Evolutionary conservation across 2,329 filamentous ascomycete species (phyloP), one percentile per base, ranked within the genome.

Genomic region (Exophiala xenobiotica): DNA sequence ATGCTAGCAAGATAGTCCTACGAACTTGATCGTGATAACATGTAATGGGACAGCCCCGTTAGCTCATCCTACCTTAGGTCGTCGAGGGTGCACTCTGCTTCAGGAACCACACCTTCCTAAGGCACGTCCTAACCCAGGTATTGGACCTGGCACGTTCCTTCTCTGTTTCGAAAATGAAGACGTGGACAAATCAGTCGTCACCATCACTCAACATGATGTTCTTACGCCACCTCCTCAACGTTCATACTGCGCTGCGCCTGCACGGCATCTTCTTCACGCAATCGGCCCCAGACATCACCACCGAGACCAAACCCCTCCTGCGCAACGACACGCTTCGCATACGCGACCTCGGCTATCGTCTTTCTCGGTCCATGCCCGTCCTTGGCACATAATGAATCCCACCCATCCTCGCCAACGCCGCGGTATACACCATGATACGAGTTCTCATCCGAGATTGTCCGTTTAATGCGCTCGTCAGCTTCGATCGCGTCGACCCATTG

Each of bases 401-500:
- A 59, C 2, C 56, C 57, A 19, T 60, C 53, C 46, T 58, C 54
- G 16, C 58, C 58, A 8, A 61, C 57, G 33, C 58, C 60, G 7
- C 57, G 27, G 49, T 62, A 62, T 6, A 61, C 55, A 9, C 56
- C 50, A 22, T 61, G 55, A 43, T 88, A 88, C 48, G 87, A 68
- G 39, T 82, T 77, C 57, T 84, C 79, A 2, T 73, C 75, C 64
- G 85, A 88, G 18, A 82, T 87, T 11, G 87, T 91, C 23, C 79
- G 80, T 65, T 74, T 75, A 6, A 91, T 77, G 53, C 82, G 78
- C 26, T 76, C 74, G 56, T 88, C 78, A 0, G 64, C 63, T 65
- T 90, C 86, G 45, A 91, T 78, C 0, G 87, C 87, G 23, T 82
- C 75, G 4, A 89, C 74, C 87, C 87, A 91, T 39, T 70, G 74